Evolutionary conservation across 495 filamentous ascomycete species (phyloP).

Genomic region (Aspergillus coremiiformis): DNA sequence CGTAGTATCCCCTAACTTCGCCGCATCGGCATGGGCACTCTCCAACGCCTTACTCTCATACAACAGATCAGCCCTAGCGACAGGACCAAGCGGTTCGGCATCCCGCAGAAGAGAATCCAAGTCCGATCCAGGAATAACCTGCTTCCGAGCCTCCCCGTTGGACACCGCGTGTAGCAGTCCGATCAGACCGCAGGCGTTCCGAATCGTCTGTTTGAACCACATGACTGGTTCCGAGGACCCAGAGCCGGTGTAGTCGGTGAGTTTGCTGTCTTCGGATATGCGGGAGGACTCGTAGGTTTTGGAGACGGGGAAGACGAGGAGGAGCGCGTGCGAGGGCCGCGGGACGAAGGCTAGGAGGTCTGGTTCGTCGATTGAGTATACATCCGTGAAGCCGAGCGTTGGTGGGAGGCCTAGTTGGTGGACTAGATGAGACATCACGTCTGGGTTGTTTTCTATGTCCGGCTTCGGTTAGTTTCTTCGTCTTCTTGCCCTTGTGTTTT

Average conservation of each 20-base stretch:
- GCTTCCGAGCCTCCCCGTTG: conserved; percentile 49
- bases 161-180: conserved; percentile 66
- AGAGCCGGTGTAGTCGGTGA: conserved; percentile 43
- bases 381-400: conserved; percentile 66
- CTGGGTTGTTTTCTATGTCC: conserved; percentile 59
- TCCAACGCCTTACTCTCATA: conserved; percentile 67
- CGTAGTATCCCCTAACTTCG: conserved; percentile 61
- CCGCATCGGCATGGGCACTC: conserved; percentile 62
- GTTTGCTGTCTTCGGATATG: conserved; percentile 52
- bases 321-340: conserved; percentile 71
- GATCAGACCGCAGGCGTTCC: conserved; percentile 80
- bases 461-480: conserved; percentile 11
- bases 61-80: conserved; percentile 59
- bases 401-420: conserved; percentile 66
- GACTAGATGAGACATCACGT: conserved; percentile 69
- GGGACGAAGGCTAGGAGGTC: conserved; percentile 74
- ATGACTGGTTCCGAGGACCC: conserved; percentile 56
- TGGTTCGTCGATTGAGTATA: conserved; percentile 73
- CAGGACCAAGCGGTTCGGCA: conserved; percentile 39
- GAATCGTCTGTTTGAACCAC: conserved; percentile 91
- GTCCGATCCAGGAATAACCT: conserved; percentile 38
- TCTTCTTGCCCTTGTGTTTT: neutral
- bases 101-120: conserved; percentile 41
- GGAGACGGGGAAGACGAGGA: conserved; percentile 81
- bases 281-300: conserved; percentile 60